Conservation (phyloP, 1,284 basidiomycete species). For the Phenoliferia sp. region DNA sequence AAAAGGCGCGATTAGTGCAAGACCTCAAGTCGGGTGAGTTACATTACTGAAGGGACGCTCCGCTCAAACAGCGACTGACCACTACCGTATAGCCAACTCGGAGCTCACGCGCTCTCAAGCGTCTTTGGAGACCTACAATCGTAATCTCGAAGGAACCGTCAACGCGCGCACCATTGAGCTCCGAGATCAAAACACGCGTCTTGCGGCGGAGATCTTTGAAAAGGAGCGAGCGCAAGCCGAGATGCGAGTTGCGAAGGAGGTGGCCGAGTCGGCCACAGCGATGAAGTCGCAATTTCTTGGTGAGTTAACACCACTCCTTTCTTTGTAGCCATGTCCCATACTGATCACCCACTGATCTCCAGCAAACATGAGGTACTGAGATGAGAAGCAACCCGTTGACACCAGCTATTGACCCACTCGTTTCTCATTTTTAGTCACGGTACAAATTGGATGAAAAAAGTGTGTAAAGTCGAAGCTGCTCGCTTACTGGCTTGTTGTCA, state of each 20-base stretch:
- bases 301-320: not conserved
- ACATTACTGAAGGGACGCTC: too few relatives aligned
- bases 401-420: not conserved
- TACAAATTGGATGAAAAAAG: too few relatives aligned
- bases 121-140: constrained; percentile 26
- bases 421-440: not conserved
- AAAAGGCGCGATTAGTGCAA: constrained; percentile 24
- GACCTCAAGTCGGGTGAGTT: constrained; percentile 15
- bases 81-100: constrained; percentile 12
- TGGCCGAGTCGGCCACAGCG: constrained; percentile 25
- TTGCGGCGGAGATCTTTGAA: constrained; percentile 24
- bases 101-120: constrained; percentile 23
- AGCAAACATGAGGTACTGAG: constrained; percentile 6
- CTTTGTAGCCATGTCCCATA: not conserved
- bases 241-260: constrained; percentile 29
- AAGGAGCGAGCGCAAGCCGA: constrained; percentile 29
- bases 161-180: constrained; percentile 22
- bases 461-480: too few relatives aligned
- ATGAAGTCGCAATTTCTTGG: constrained; percentile 30
- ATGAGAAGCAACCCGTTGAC: not conserved
- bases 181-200: constrained; percentile 12
- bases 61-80: too few relatives aligned
- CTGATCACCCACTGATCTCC: not conserved
- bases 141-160: constrained; percentile 23
- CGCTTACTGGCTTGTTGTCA: too few relatives aligned